These are phyloP conservation scores for Pyricularia sp. DNA, from an alignment of 2,329 filamentous ascomycete genomes.

Conservation along the genomic window DNA sequence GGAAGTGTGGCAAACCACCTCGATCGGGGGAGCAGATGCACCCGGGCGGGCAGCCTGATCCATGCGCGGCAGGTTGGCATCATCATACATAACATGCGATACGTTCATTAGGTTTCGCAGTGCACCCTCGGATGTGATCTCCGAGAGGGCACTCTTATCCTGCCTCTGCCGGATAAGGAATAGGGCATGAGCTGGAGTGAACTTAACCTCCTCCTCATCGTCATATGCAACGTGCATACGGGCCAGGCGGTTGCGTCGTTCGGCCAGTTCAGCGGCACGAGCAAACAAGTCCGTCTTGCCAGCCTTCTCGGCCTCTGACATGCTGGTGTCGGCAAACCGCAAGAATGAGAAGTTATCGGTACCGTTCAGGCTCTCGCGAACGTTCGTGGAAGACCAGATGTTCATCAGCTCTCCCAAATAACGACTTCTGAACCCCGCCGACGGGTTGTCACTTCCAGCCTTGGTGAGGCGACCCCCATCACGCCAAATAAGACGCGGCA, in stretches of 20 bases:
- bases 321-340: conserved; percentile 68
- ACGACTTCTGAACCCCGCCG: conserved; percentile 67
- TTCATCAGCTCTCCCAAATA: conserved; percentile 76
- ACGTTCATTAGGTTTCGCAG: conserved; percentile 71
- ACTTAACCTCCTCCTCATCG: conserved; percentile 45
- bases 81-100: conserved; percentile 48
- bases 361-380: conserved; percentile 48
- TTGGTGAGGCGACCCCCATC: conserved; percentile 64
- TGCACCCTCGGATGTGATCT: conserved; percentile 58
- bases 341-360: conserved; percentile 75
- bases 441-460: conserved; percentile 57
- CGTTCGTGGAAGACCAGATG: conserved; percentile 73
- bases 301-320: conserved; percentile 56
- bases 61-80: conserved; percentile 61
- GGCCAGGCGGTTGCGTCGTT: conserved; percentile 46
- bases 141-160: conserved; percentile 51
- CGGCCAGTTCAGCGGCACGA: conserved; percentile 41
- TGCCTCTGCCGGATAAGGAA: conserved; percentile 66
- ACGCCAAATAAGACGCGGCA: conserved; percentile 75
- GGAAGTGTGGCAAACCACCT: conserved; percentile 62
- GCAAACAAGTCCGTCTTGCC: conserved; percentile 61
- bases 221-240: conserved; percentile 59
- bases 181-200: conserved; percentile 61
- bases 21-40: conserved; percentile 74
- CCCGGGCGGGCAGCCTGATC: conserved; percentile 71